Base-by-base conservation (phyloP, 495 filamentous ascomycete genomes). In the Aspergillus carlsbadensis region DNA sequence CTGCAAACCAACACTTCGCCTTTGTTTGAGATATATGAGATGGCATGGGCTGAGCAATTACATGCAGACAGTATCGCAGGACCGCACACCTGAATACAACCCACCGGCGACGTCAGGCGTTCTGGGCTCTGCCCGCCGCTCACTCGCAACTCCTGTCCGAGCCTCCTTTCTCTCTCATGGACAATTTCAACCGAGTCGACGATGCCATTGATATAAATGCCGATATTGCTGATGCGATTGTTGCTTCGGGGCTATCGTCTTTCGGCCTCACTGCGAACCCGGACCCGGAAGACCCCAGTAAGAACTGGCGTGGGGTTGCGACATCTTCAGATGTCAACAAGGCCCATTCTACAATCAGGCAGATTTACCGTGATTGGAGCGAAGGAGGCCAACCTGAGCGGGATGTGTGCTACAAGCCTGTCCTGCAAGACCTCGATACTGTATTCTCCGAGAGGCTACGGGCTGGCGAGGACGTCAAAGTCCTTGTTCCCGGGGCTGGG, bases 291-390 rank as follows among this genome's bases (percentile, higher is more conserved):
- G 69, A 77, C 34, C 60, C 68, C 15, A 65, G 68, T 3, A 64
- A 75, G 21, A 76, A 83, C 35, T 92, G 90, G 87, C 74, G 78
- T 48, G 84, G 81, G 11, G 73, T 77, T 33, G 84, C 91, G 5
- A 92, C 83, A 18, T 63, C 79, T 18, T 72, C 73, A 3, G 92
- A 97, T 67, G 62, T 95, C 44, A 91, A 94, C 62, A 99, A 97
- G 70, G 94, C 92, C 15, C 81, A 88, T 58, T 93, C 89, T 48
- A 96, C 91, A 6, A 77, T 99, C 46, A 81, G 91, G 18, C 94
- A 99, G 66, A 89, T 99, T 64, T 97, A 91, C 66, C 89, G 94
- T 6, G 94, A 99, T 68, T 99, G 94, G 94, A 91, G 89, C 37
- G 79, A 77, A 8, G 92, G 89, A 62, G 94, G 93, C 3, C 70